phyloP scores from a whole-genome alignment of 257 asterid species.

The Plectranthus barbatus region DNA sequence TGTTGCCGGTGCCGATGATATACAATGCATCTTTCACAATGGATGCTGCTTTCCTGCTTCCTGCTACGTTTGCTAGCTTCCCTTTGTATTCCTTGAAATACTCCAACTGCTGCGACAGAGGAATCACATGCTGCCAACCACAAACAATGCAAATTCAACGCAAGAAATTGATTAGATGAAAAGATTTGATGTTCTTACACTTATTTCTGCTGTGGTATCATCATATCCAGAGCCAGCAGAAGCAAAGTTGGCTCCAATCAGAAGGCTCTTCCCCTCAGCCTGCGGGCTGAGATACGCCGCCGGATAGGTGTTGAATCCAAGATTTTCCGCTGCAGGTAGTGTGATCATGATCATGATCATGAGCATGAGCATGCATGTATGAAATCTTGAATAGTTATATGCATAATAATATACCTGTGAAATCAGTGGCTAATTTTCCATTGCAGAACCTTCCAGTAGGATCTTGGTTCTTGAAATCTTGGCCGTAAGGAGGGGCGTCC shows the following conservation, averaged over 20 bases:
- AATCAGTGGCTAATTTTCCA: constrained; percentile 86
- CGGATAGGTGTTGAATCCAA: constrained; percentile 70
- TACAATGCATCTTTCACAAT: constrained; percentile 55
- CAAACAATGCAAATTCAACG: background rate
- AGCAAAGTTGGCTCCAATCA: constrained; percentile 79
- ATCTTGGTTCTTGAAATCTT: constrained; percentile 48
- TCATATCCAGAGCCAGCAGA: constrained; percentile 95
- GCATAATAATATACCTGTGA: constrained; percentile 55
- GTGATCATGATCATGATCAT: too few species aligned
- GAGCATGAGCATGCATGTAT: background rate
- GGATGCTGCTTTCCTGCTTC: constrained; percentile 39
- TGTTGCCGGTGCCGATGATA: constrained; percentile 60
- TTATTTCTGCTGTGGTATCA: constrained; percentile 62
- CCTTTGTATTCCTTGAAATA: constrained; percentile 70
- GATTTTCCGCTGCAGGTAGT: constrained; percentile 51
- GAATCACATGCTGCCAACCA: constrained; percentile 65
- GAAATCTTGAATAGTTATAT: too few species aligned
- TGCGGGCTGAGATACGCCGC: constrained; percentile 92
- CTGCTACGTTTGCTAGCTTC: constrained; percentile 64
- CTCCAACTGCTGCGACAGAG: constrained; percentile 55
- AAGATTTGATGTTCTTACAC: constrained; percentile 24
- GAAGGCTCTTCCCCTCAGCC: constrained; percentile 77
- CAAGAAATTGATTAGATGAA: too few species aligned
- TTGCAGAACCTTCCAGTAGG: constrained; percentile 91
- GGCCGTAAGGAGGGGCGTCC: constrained; percentile 82